Base-by-base conservation (phyloP, 2,329 filamentous ascomycete species). In the Pseudonectria buxi region DNA sequence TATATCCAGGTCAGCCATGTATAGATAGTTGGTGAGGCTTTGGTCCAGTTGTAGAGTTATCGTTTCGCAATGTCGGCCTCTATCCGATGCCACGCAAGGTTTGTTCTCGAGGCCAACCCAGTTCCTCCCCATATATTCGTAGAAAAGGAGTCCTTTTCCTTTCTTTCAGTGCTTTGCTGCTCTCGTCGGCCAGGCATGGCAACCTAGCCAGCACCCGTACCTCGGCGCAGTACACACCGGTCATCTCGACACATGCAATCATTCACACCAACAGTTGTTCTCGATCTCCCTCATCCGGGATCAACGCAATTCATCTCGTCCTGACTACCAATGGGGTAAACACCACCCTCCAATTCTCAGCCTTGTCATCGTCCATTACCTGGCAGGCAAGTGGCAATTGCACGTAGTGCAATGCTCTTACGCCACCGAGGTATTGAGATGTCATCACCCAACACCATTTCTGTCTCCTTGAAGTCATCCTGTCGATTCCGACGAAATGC, bases 231-330 rank as follows among this genome's bases (percentile, higher is more conserved):
- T 30, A 37, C 22, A 37, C 24, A 42, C 32, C 26, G 26, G 28
- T 43, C 38, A 47, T 39, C 48, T 43, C 44, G 39, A 31, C 38
- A 54, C 45, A 50, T 43, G 41, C 36, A 46, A 39, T 35, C 41
- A 50, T 42, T 53, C 49, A 54, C 53, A 53, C 51, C 51, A 48
- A 35, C 32, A 43, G 18, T 22, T 22, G 18, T 22, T 22, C 18
- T 46, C 37, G 45, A 36, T 24, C 37, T 47, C 52, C 18, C 18
- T 5, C 18, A 22, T 5, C 52, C 43, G 48, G 45, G 53, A 47
- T 57, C 55, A 57, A 58, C 56, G 49, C 53, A 55, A 48, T 57
- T 56, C 57, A 55, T 58, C 55, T 59, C 56, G 51, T 57, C 56
- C 53, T 57, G 57, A 54, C 56, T 61, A 61, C 52, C 58, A 56